Evolutionary conservation across 208 protist genomes (phyloP).

Genomic region (Trypanosoma rangeli): DNA sequence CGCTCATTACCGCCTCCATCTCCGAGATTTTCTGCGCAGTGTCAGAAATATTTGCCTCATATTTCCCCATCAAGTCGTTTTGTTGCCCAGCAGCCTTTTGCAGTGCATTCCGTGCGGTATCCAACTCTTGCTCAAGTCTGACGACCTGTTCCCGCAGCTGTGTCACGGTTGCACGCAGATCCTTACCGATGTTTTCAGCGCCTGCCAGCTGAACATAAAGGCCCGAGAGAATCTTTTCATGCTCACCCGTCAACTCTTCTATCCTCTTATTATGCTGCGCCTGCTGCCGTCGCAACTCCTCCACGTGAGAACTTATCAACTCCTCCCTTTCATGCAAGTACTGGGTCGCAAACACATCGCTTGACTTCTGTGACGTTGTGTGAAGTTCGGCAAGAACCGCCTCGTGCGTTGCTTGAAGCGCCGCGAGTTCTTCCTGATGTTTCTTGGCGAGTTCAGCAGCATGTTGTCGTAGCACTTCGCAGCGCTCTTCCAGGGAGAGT

Average conservation of each 20-base stretch:
- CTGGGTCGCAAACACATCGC: not conserved
- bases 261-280: conserved; percentile 11
- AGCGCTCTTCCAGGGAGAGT: conserved; percentile 1
- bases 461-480: conserved; percentile 30
- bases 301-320: conserved; percentile 1
- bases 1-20: not conserved
- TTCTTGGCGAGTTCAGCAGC: conserved; percentile 19
- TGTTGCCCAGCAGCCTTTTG: not conserved
- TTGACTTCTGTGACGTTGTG: conserved; percentile 7
- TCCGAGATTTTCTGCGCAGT: conserved; percentile 1
- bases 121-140: conserved; percentile 11
- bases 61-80: conserved; percentile 7
- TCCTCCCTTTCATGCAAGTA: conserved; percentile 14
- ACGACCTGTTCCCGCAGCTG: conserved; percentile 8
- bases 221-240: not conserved
- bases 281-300: conserved; percentile 9
- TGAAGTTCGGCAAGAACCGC: not conserved
- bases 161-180: not conserved
- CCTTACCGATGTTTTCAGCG: not conserved
- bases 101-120: not conserved
- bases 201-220: conserved; percentile 3
- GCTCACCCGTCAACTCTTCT: conserved; percentile 3
- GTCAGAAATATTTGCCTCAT: not conserved
- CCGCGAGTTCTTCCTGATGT: conserved; percentile 16
- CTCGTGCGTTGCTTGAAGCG: conserved; percentile 8